Evolutionary conservation across 225 moss, liverwort and hornwort genomes (phyloP).

Genomic region (Climacium dendroides): DNA sequence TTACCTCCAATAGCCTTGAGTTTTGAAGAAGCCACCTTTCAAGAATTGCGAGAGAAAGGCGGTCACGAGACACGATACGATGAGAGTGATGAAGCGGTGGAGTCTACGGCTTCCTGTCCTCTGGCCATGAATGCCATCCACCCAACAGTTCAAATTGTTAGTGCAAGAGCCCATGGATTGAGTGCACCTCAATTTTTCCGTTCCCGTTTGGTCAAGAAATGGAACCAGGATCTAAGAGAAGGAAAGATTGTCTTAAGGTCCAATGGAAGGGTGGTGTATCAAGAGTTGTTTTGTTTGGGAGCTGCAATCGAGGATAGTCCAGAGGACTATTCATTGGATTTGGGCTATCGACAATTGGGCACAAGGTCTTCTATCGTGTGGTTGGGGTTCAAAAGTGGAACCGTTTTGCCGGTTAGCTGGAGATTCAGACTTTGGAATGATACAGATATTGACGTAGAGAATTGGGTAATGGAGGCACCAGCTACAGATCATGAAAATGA

Average conservation of each 20-base stretch:
- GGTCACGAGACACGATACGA: constrained; percentile 30
- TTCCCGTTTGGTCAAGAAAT: constrained; percentile 38
- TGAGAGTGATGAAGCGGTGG: constrained; percentile 31
- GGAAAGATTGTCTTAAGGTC: constrained; percentile 37
- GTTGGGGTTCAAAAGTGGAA: constrained; percentile 54
- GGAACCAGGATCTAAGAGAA: constrained; percentile 33
- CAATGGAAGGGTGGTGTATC: constrained; percentile 52
- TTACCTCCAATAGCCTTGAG: constrained; percentile 58
- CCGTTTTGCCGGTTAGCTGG: constrained; percentile 61
- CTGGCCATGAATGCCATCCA: constrained; percentile 46
- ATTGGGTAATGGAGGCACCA: constrained; percentile 65
- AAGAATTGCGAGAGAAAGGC: constrained; percentile 22
- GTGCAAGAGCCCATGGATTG: constrained; percentile 43
- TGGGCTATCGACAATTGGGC: constrained; percentile 49
- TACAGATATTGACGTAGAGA: constrained; percentile 68
- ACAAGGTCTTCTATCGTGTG: constrained; percentile 49
- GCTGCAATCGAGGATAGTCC: constrained; percentile 33
- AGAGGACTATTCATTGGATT: constrained; percentile 50
- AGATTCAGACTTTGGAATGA: constrained; percentile 84
- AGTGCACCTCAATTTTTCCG: constrained; percentile 80
- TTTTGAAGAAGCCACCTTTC: constrained; percentile 33
- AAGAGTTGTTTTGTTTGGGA: constrained; percentile 77
- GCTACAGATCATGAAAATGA: constrained; percentile 46
- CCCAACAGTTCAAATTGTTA: constrained; percentile 41
- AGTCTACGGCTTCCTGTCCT: constrained; percentile 20